A percentile compares a stretch with the other conserved stretches of the same genome.
Evolutionary conservation across 805 yeast species (phyloP).

Genomic region (Kuraishia molischiana): DNA sequence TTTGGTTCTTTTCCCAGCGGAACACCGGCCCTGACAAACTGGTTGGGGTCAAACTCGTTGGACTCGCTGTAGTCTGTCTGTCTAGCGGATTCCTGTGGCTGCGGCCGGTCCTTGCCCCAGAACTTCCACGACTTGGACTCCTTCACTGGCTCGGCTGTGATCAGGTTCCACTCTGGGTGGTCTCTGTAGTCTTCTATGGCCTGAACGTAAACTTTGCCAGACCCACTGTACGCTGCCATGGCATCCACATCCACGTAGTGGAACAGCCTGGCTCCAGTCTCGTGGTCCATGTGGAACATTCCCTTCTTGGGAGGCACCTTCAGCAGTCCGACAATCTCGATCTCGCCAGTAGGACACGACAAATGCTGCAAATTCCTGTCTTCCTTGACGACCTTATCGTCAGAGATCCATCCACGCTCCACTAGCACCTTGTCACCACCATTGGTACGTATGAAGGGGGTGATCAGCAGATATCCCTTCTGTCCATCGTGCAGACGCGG

Average conservation of each 20-base stretch:
- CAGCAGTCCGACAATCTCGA: constrained; percentile 64
- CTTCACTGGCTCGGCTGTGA: constrained; percentile 4
- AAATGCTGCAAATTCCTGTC: constrained; percentile 52
- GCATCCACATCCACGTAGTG: constrained; percentile 73
- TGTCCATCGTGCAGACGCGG: constrained; percentile 70
- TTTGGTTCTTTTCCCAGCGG: constrained; percentile 83
- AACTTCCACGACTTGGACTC: constrained; percentile 15
- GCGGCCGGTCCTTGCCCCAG: constrained; percentile 9
- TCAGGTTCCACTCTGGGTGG: constrained; percentile 36
- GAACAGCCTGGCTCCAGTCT: constrained; percentile 57
- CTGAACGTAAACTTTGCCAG: constrained; percentile 71
- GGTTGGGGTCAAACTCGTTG: constrained; percentile 34
- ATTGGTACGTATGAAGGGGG: constrained; percentile 70
- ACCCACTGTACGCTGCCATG: constrained; percentile 60
- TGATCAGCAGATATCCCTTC: constrained; percentile 69
- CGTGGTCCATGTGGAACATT: constrained; percentile 58
- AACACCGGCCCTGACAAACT: constrained; percentile 72
- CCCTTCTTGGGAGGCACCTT: constrained; percentile 59
- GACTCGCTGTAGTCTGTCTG: constrained; percentile 11
- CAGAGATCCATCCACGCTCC: constrained; percentile 88
- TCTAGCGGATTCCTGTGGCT: background rate
- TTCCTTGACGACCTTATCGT: constrained; percentile 49
- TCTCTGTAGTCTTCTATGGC: constrained; percentile 59
- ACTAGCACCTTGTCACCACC: constrained; percentile 73
- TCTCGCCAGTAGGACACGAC: constrained; percentile 64